A percentile compares a stretch with the other conserved stretches of the same genome.
Evolutionary conservation across 1,139 yeast species (phyloP).

Genomic region (Debaryomycetaceae sp.): DNA sequence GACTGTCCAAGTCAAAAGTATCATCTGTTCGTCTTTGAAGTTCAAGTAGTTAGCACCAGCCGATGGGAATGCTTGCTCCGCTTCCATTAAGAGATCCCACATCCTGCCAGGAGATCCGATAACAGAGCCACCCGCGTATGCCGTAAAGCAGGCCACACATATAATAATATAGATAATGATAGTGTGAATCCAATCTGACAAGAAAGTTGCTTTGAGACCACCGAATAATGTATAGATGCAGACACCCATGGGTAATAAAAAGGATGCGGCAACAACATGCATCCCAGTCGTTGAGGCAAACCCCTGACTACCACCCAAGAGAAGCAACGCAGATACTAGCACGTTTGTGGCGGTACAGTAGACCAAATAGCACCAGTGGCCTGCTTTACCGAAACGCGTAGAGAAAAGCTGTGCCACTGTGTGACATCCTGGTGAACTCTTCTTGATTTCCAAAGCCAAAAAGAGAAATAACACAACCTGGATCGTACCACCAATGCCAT

Average conservation of each 20-base stretch:
- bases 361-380: slow-evolving; percentile 12
- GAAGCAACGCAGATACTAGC: slow-evolving; percentile 13
- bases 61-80: slow-evolving; percentile 21
- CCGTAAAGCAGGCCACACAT: slow-evolving; percentile 5
- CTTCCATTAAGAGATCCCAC: slow-evolving; percentile 28
- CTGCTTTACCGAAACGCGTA: slow-evolving; percentile 61
- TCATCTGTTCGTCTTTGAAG: slow-evolving; percentile 4
- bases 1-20: slow-evolving; percentile 17
- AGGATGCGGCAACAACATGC: slow-evolving; percentile 10
- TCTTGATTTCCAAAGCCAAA: slow-evolving; percentile 70
- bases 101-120: slow-evolving; percentile 34
- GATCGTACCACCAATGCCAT: slow-evolving; percentile 75
- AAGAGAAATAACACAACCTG: slow-evolving; percentile 72
- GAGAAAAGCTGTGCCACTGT: slow-evolving; percentile 69
- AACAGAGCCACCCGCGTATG: slow-evolving; percentile 20
- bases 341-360: slow-evolving; percentile 15
- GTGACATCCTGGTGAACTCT: slow-evolving; percentile 72
- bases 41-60: slow-evolving; percentile 10
- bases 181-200: slow-evolving; percentile 15
- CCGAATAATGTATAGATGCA: slow-evolving; percentile 50
- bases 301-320: slow-evolving; percentile 14
- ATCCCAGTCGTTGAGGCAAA: slow-evolving; percentile 10
- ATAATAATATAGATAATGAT: slow-evolving; percentile 7
- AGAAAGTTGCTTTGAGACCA: slow-evolving; percentile 46
- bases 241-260: slow-evolving; percentile 49